Percentiles rank a stretch among this genome's conserved stretches.
These are phyloP conservation scores for Phylloporus sp. DNA, from an alignment of 768 basidiomycete genomes.

Conservation along the genomic window DNA sequence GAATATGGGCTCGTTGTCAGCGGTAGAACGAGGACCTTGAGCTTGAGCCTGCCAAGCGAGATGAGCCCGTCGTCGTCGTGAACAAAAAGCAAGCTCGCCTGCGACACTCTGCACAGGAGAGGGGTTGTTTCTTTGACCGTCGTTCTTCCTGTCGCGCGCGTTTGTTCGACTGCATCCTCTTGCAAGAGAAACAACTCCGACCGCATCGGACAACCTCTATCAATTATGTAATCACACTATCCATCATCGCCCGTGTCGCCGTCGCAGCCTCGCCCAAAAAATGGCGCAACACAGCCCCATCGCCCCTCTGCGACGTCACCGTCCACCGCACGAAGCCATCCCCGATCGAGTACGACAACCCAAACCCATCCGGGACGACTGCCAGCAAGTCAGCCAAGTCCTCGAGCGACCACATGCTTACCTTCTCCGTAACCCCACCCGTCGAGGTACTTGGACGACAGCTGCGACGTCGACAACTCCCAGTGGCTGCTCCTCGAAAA, in stretches of 20 bases:
- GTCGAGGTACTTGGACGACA: constrained; percentile 76
- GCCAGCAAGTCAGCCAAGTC: constrained; percentile 7
- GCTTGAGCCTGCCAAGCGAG: constrained; percentile 37
- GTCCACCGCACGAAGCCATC: constrained; percentile 86
- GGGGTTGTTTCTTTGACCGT: constrained; percentile 37
- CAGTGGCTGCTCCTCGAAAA: constrained; percentile 74
- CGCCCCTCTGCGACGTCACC: constrained; percentile 65
- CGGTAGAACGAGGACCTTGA: constrained; percentile 40
- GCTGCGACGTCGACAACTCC: constrained; percentile 89
- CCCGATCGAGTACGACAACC: constrained; percentile 86
- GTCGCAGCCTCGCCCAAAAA: constrained; percentile 78
- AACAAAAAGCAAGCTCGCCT: constrained; percentile 43
- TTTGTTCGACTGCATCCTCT: constrained; percentile 36
- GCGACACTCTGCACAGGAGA: constrained; percentile 62
- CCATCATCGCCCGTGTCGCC: constrained; percentile 72
- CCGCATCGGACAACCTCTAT: constrained; percentile 22
- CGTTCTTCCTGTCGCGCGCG: constrained; percentile 38
- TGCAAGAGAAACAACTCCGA: constrained; percentile 24
- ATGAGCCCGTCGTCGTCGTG: too few species aligned
- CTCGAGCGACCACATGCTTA: constrained; percentile 28
- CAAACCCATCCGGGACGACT: constrained; percentile 92
- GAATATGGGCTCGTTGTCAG: constrained; percentile 4
- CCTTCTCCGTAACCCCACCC: constrained; percentile 99
- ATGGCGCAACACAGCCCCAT: constrained; percentile 53
- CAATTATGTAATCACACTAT: constrained; percentile 32